Conservation (phyloP, 164 flowering plant species). For the Protea cynaroides region DNA sequence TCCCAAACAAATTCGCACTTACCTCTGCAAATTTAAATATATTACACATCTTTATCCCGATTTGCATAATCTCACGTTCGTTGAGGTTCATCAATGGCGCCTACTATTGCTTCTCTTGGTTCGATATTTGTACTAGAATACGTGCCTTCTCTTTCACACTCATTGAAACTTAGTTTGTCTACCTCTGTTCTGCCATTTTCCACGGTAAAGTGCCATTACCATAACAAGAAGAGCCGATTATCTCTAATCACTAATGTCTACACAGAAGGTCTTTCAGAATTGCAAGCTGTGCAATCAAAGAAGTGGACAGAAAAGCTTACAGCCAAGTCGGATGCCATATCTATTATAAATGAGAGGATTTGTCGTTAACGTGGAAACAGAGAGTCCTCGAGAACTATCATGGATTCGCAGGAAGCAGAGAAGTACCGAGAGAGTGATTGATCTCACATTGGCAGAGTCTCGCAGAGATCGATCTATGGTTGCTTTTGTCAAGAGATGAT, state of each 20-base stretch:
- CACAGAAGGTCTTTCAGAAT: constrained; percentile 25
- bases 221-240: constrained; percentile 2
- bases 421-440: no score
- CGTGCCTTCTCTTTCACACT: constrained; percentile 1
- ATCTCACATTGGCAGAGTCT: no score
- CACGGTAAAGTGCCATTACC: constrained; percentile 15
- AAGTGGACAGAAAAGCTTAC: constrained; percentile 11
- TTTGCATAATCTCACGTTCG: background rate
- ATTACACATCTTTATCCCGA: background rate
- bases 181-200: constrained; percentile 14
- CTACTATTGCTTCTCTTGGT: constrained; percentile 9
- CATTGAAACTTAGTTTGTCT: constrained; percentile 18
- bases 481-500: no score
- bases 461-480: no score
- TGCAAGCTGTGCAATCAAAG: constrained; percentile 11
- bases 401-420: constrained; percentile 75
- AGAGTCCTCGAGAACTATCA: constrained; percentile 29
- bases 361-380: constrained; percentile 52
- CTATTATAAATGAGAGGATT: constrained; percentile 58
- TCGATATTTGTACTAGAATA: constrained; percentile 7
- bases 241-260: constrained; percentile 18
- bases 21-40: constrained; percentile 76
- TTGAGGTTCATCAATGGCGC: constrained; percentile 11
- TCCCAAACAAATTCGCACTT: constrained; percentile 78
- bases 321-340: constrained; percentile 39